These are phyloP conservation scores for Oryza officinalis DNA, from an alignment of 176 grass and related monocot genomes.

Conservation along the genomic window DNA sequence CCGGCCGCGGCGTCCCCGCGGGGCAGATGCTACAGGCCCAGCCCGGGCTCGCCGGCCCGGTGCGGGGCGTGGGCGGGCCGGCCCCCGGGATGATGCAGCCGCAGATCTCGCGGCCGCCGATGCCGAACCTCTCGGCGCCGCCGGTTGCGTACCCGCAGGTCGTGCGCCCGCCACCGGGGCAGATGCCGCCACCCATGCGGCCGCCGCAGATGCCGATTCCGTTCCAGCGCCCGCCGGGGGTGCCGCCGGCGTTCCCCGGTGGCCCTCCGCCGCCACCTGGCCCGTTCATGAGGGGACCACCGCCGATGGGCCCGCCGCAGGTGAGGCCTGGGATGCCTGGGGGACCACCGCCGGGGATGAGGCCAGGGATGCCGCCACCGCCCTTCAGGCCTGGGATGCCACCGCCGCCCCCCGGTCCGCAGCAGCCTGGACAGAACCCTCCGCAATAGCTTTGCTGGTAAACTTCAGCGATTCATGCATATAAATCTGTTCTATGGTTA, in stretches of 20 bases:
- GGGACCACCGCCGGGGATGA: slow-evolving; percentile 80
- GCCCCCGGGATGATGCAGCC: slow-evolving; percentile 97
- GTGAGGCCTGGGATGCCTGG: slow-evolving; percentile 73
- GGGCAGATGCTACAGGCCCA: slow-evolving; percentile 83
- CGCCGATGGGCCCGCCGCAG: slow-evolving; percentile 60
- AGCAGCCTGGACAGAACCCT: slow-evolving; percentile 85
- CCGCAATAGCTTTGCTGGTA: slow-evolving; percentile 60
- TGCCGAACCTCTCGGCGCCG: slow-evolving; percentile 75
- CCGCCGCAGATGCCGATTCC: slow-evolving; percentile 53
- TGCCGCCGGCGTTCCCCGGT: slow-evolving; percentile 57
- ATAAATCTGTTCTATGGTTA: background rate
- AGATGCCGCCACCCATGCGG: slow-evolving; percentile 37
- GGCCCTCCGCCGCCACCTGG: slow-evolving; percentile 42
- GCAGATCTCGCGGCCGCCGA: slow-evolving; percentile 78
- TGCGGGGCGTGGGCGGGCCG: slow-evolving; percentile 77
- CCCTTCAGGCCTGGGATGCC: slow-evolving; percentile 85
- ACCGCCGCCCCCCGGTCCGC: slow-evolving; percentile 66
- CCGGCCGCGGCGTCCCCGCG: slow-evolving; percentile 66
- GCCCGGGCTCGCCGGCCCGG: slow-evolving; percentile 80
- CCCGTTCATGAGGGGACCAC: slow-evolving; percentile 63
- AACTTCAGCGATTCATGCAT: slow-evolving; percentile 9
- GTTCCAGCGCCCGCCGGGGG: slow-evolving; percentile 66
- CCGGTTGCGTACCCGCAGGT: slow-evolving; percentile 89
- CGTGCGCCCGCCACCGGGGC: slow-evolving; percentile 52
- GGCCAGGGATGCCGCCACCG: slow-evolving; percentile 73